Evolutionary conservation across 148 eudicot genomes (phyloP), one percentile per base, ranked within the genome.

Genomic region (Spergularia marina): DNA sequence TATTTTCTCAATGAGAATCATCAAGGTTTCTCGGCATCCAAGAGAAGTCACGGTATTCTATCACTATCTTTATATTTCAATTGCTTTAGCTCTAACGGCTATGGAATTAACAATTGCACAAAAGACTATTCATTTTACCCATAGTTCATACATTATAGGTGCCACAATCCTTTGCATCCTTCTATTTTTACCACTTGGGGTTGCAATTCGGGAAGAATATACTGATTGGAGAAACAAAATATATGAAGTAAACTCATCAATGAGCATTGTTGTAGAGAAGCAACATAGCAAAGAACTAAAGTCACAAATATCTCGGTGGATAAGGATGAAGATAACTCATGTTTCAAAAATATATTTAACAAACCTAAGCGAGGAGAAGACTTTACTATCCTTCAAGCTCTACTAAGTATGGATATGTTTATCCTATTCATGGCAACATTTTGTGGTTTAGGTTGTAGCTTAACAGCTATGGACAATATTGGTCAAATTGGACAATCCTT

Each of bases 361-460:
- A 78, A 77, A 18, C 90, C 90, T 0, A 53, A 74, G 20, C 75
- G 90, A 71, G 90, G 90, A 6, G 88, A 87, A 44, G 88, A 87
- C 36, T 87, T 83, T 53, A 74, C 86, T 1, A 87, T 87, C 30
- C 40, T 83, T 12, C 90, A 87, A 73, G 88, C 88, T 9, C 64
- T 87, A 5, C 54, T 87, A 0, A 87, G 90, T 53, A 52, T 61
- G 0, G 90, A 87, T 65, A 87, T 87, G 88, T 21, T 87, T 5
- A 83, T 87, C 60, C 60, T 87, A 0, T 83, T 83, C 36, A 12
- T 83, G 8, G 80, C 85, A 2, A 81, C 86, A 1, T 52, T 80
- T 40, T 85, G 88, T 72, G 90, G 90, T 20, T 52, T 87, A 20
- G 90, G 90, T 0, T 76, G 85, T 7, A 81, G 81, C 53, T 41